These are phyloP conservation scores for Pyronema omphalodes DNA, from an alignment of 495 filamentous ascomycete genomes.

Conservation along the genomic window DNA sequence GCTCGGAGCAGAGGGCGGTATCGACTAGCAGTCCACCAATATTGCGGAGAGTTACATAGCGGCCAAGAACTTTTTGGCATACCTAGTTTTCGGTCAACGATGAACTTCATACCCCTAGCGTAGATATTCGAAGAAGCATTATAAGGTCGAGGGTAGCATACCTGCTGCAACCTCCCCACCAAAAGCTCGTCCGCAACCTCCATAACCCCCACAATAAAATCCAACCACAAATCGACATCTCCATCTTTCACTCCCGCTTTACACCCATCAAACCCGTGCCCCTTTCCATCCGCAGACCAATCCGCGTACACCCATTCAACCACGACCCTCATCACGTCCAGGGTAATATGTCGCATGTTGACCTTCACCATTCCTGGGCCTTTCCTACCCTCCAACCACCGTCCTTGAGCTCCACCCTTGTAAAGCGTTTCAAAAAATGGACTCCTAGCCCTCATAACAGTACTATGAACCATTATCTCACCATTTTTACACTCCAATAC, in stretches of 20 bases:
- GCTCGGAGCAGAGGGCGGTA: slow-evolving; percentile 61
- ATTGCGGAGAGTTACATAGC: slow-evolving; percentile 74
- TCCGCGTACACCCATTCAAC: slow-evolving; percentile 73
- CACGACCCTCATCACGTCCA: slow-evolving; percentile 55
- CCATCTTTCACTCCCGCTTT: slow-evolving; percentile 45
- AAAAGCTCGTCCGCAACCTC: slow-evolving; percentile 83
- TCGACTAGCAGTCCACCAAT: slow-evolving; percentile 67
- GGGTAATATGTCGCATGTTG: slow-evolving; percentile 64
- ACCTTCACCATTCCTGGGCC: slow-evolving; percentile 44
- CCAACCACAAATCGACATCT: slow-evolving; percentile 63
- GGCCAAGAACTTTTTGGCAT: slow-evolving; percentile 75
- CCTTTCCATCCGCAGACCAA: slow-evolving; percentile 44
- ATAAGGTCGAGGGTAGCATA: no score
- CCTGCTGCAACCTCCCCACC: slow-evolving; percentile 71
- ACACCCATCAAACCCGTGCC: slow-evolving; percentile 46
- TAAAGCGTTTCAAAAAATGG: slow-evolving; percentile 88
- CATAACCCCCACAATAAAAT: slow-evolving; percentile 82
- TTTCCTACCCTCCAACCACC: slow-evolving; percentile 61
- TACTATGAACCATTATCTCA: slow-evolving; percentile 49
- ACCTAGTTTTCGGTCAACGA: no score
- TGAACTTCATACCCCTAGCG: no score
- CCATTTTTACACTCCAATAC: slow-evolving; percentile 57
- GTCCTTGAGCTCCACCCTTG: slow-evolving; percentile 61
- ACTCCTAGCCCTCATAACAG: slow-evolving; percentile 62
- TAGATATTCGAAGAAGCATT: no score